Base-by-base conservation (phyloP, 345 rosid genomes). In the Eucalyptus brandiana region DNA sequence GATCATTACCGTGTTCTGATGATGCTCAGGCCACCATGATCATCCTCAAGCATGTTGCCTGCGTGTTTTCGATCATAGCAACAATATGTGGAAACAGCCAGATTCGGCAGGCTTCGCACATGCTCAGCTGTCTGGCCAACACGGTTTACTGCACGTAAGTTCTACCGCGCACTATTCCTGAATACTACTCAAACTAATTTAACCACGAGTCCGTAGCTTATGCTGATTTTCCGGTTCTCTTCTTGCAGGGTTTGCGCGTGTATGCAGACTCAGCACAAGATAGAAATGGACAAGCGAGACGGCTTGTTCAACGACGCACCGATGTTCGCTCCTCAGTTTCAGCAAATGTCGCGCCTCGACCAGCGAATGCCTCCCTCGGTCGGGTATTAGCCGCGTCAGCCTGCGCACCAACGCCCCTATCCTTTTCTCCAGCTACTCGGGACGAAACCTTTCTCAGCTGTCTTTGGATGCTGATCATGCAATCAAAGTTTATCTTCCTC, bases 201-300 rank as follows among this genome's bases (percentile, higher is more conserved):
- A 42, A 54, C 67, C 28, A 37, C 83, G 4, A 37, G 45, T 37
- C 83, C 45, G 14, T 37, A 15, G 83, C 83, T 37, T 72, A 10
- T 72, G 83, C 87, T 4, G 45, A 42, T 45, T 87, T 47, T 5
- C 89, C 83, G 14, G 54, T 86, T 87, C 88, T 17, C 88, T 69
- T 90, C 28, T 91, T 89, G 91, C 94, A 98, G 99, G 92, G 99
- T 97, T 58, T 98, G 99, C 44, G 99, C 99, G 44, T 98, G 99
- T 86, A 98, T 98, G 99, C 99, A 98, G 99, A 97, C 99, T 45
- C 99, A 98, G 88, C 99, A 98, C 94, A 98, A 96, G 92, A 62
- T 98, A 86, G 99, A 98, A 93, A 94, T 98, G 99, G 99, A 98
- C 95, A 97, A 98, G 90, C 93, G 99, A 87, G 99, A 98, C 54